Base-by-base conservation (phyloP, 2,329 filamentous ascomycete genomes). In the Penicillium crustosum region DNA sequence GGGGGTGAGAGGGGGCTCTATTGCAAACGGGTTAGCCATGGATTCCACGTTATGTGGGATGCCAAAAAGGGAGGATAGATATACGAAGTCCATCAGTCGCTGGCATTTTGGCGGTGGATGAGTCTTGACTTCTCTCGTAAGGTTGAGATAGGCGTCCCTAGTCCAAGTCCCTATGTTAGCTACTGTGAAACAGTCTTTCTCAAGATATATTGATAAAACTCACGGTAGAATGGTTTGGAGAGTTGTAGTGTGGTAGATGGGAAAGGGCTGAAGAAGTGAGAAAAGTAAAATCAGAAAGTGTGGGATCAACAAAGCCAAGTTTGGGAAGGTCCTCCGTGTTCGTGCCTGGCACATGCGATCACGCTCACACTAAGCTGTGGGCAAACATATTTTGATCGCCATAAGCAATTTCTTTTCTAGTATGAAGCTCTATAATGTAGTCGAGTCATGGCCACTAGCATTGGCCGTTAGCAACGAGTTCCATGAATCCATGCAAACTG, bases 311-410 rank as follows among this genome's bases (percentile, higher is more conserved):
- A 8, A 45, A 45, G n/a, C 27, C 1, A 7, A 44, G 6, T 8
- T 45, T 19, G n/a, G 10, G 25, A 19, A 31, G 27, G 43, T 31
- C 1, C 21, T 8, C 31, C 2, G 5, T 2, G 12, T 33, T 33
- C 12, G 1, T 33, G 31, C 31, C 31, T 2, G 19, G 10, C 12
- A 21, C 21, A 41, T 41, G 4, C 4, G 4, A 5, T 1, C 19
- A 12, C 3, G n/a, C 12, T 21, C 1, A 4, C 0, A 2, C 5
- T 3, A 35, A 0, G 17, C 35, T n/a, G 13, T 5, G 4, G 8
- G 23, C 17, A 38, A 38, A 41, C 12, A 2, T 4, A 13, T 8
- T 41, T 7, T 15, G 13, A 7, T 41, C n/a, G 7, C 3, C 8
- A n/a, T 38, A 10, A 2, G 8, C 8, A 38, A 38, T 38, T 1